Base-by-base conservation (phyloP, 495 filamentous ascomycete species). In the Penicillium nucicola region DNA sequence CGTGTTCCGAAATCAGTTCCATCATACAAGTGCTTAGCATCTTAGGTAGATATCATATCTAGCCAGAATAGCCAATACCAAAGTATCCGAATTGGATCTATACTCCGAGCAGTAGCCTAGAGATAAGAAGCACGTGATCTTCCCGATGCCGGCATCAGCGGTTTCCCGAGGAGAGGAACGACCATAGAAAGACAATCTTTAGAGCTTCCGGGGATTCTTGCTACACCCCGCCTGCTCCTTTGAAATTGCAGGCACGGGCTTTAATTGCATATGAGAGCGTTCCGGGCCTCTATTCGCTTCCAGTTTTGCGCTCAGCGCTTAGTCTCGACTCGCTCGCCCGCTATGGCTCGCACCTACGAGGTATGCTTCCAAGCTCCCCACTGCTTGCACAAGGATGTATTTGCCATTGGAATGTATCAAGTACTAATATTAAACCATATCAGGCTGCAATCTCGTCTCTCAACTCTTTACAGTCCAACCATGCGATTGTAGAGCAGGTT, bases 391-490 rank as follows among this genome's bases (percentile, higher is more conserved):
- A 28, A 28, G 25, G 25, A 28, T 28, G 10, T 28, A 28, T 8
- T 28, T 0, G 7, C 4, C 1, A 28, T 28, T 28, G 25, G 5
- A 8, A 28, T 22, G 28, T 20, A 50, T 25, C 14, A 32, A 15
- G 11, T 46, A 25, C 59, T 60, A 23, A 62, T 22, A 37, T 45
- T 22, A 6, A 4, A 7, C n/a, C 34, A 5, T 15, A 17, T 35
- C 40, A 77, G 73, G 89, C 89, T 71, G 93, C 93, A 14, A 82
- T 98, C 50, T 75, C 85, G 45, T 80, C 89, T 20, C 84, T 98
- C 65, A 98, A 98, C 64, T 84, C 89, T 14, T 77, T 96, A 30
- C 93, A 97, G 62, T 88, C 87, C 14, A 95, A 95, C 49, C 90
- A 84, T 65, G 77, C 84, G 35, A 77, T 88, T 38, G 80, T 97